Conservation (phyloP, 805 yeast genomes). For the Kodamaea leandrae region DNA sequence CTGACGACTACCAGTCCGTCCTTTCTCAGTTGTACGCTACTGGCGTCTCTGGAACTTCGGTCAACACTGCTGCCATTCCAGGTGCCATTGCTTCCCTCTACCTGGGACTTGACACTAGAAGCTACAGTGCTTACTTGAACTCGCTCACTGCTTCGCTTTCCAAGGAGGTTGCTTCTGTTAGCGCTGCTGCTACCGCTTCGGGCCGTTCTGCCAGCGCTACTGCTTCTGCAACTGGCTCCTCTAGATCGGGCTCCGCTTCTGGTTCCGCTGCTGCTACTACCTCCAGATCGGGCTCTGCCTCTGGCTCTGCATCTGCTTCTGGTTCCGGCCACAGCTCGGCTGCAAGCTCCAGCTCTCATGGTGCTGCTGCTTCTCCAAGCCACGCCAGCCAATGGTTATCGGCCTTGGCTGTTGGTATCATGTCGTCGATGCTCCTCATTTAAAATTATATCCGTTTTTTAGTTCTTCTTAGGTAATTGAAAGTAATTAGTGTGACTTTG, state of each 20-base stretch:
- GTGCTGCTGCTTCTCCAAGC: conserved; percentile 2
- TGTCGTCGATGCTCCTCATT: conserved; percentile 7
- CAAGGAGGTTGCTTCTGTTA: background rate
- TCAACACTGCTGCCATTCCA: background rate
- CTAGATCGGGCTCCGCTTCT: conserved; percentile 2
- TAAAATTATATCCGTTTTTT: conserved; percentile 3
- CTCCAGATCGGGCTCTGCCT: conserved; percentile 1
- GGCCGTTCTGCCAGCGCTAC: conserved; percentile 2
- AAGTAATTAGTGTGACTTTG: background rate
- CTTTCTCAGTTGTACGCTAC: background rate
- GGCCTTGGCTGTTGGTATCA: background rate
- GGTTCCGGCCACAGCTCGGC: background rate
- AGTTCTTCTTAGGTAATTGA: background rate
- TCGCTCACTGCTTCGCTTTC: background rate
- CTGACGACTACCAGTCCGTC: background rate
- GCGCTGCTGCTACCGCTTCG: conserved; percentile 2
- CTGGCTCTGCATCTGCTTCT: conserved; percentile 3
- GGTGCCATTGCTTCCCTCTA: background rate
- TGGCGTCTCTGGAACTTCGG: too few species aligned
- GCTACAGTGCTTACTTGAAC: background rate
- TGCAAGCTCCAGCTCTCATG: background rate
- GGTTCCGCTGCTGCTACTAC: background rate
- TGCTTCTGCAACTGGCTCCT: conserved; percentile 1
- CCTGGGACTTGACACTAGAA: background rate
- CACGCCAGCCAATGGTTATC: conserved; percentile 1